Evolutionary conservation across 352 stramenopile species (phyloP).

Genomic region (Pythium rishiriense): DNA sequence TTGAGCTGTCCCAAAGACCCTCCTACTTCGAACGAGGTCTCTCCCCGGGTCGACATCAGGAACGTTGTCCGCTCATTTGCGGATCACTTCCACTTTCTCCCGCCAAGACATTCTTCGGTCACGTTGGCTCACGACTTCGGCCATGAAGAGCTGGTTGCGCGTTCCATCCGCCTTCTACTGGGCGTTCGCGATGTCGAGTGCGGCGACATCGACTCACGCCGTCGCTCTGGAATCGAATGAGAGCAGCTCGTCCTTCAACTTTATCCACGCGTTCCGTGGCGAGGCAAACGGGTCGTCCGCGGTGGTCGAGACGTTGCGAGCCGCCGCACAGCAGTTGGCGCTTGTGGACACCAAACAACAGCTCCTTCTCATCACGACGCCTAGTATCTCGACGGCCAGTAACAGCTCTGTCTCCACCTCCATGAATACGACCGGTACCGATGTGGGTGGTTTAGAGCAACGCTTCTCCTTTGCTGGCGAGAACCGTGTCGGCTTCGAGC

Average conservation of each 20-base stretch:
- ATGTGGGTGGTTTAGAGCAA: background rate
- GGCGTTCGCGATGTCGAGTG: background rate
- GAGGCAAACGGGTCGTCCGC: background rate
- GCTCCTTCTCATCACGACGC: conserved; percentile 19
- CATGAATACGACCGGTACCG: too few species aligned
- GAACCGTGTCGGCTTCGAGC: conserved; percentile 13
- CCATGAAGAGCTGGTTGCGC: background rate
- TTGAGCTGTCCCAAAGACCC: too few species aligned
- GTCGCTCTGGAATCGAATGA: background rate
- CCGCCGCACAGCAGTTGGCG: background rate
- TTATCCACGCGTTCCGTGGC: conserved; percentile 16
- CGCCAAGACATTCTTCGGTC: too few species aligned
- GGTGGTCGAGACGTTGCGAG: background rate
- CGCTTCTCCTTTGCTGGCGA: conserved; percentile 11
- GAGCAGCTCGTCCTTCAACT: conserved; percentile 12
- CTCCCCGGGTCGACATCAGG: too few species aligned
- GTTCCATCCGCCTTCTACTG: background rate
- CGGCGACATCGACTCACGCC: background rate
- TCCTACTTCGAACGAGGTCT: too few species aligned
- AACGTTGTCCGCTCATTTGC: too few species aligned
- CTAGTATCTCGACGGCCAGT: background rate
- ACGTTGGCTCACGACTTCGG: too few species aligned
- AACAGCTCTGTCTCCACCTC: background rate
- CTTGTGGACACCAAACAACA: conserved; percentile 5
- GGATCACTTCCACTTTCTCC: too few species aligned